Percentiles rank a stretch among this genome's conserved stretches.
Evolutionary conservation across 139 green algal species (phyloP).

Genomic region (Diplosphaera chodatii): DNA sequence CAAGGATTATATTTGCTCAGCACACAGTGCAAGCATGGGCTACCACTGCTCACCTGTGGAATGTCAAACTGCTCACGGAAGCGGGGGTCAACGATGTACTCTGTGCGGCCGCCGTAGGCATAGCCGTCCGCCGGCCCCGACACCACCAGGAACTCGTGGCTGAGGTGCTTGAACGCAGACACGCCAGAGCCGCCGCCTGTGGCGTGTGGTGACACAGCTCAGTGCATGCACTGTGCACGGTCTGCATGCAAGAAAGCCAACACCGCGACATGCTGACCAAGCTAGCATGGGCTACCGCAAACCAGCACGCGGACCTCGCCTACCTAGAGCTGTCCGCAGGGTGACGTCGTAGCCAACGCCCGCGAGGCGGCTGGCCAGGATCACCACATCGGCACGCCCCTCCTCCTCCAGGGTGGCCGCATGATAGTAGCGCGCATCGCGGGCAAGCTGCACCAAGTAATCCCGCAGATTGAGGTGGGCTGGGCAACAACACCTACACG

Average conservation of each 20-base stretch:
- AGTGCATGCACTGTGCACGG: too few relatives aligned
- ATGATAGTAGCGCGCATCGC: conserved; percentile 29
- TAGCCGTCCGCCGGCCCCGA: not conserved
- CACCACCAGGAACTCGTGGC: conserved; percentile 45
- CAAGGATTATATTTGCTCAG: too few relatives aligned
- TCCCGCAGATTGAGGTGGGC: too few relatives aligned
- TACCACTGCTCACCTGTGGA: conserved; percentile 24
- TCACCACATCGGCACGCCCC: conserved; percentile 26
- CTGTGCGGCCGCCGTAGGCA: not conserved
- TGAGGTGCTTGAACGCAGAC: conserved; percentile 39
- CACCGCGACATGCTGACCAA: too few relatives aligned
- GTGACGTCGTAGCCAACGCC: conserved; percentile 31
- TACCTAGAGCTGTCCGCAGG: conserved; percentile 33
- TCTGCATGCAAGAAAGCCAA: too few relatives aligned
- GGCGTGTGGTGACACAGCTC: too few relatives aligned
- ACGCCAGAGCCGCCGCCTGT: conserved; percentile 22
- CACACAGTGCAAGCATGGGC: too few relatives aligned
- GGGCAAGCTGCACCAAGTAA: conserved; percentile 22
- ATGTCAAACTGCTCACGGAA: conserved; percentile 50
- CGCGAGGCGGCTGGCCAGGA: conserved; percentile 34
- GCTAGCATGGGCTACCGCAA: too few relatives aligned
- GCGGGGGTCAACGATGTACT: conserved; percentile 38
- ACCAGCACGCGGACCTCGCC: too few relatives aligned
- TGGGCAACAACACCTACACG: too few relatives aligned
- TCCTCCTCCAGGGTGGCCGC: conserved; percentile 31